Conservation (phyloP, 495 filamentous ascomycete genomes). For the Penicillium longicatenatum region DNA sequence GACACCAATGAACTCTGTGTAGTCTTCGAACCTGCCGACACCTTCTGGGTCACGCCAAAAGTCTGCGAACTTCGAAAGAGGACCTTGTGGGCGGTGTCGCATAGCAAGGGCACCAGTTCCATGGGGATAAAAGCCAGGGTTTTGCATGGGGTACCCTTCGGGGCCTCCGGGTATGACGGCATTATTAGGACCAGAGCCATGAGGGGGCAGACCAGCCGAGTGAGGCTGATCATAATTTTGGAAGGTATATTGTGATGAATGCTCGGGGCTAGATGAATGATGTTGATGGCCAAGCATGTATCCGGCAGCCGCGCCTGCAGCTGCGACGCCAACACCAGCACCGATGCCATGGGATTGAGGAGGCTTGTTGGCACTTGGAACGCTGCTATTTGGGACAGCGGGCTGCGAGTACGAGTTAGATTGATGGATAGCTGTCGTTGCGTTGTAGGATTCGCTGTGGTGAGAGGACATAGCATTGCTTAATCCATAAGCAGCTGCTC, state of each 20-base stretch:
- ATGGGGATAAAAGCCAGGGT: conserved; percentile 27
- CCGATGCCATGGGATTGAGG: conserved; percentile 35
- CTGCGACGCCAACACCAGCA: conserved; percentile 44
- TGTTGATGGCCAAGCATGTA: conserved; percentile 49
- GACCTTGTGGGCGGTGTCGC: conserved; percentile 52
- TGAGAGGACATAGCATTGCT: conserved; percentile 22
- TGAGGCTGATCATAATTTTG: conserved; percentile 36
- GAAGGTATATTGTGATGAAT: conserved; percentile 30
- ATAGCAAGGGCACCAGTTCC: conserved; percentile 40
- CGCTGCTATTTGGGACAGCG: neutral
- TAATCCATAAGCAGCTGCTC: conserved; percentile 32
- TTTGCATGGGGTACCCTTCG: conserved; percentile 41
- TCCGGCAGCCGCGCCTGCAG: conserved; percentile 51
- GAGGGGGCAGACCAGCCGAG: conserved; percentile 28
- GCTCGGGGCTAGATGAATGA: conserved; percentile 38
- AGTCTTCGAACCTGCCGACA: conserved; percentile 70
- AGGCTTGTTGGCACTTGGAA: conserved; percentile 22
- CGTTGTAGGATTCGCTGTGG: conserved; percentile 17
- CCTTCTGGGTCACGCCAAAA: conserved; percentile 70
- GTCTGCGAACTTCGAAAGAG: conserved; percentile 58
- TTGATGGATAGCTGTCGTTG: neutral
- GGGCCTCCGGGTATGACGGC: conserved; percentile 40
- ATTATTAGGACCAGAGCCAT: conserved; percentile 36
- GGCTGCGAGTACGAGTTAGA: conserved; percentile 23
- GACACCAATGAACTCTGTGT: conserved; percentile 70